Base-by-base conservation (phyloP, 148 eudicot genomes). In the Fagopyrum tataricum region DNA sequence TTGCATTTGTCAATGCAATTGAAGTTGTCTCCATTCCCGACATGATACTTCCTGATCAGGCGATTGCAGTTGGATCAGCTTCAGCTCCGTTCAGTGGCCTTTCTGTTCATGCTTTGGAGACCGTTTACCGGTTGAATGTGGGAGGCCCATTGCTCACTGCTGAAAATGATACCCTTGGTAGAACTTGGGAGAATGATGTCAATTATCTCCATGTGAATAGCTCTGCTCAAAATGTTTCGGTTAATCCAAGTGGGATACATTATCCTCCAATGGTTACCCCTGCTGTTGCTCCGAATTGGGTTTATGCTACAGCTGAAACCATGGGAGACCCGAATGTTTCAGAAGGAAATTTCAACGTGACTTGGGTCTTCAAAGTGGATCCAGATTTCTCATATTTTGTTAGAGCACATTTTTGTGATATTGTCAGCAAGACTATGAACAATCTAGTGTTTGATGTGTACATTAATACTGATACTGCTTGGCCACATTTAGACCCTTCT, bases 1-100 rank as follows among this genome's bases (percentile, higher is more conserved):
- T 86, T 26, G 99, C 94, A 51, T 96, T 96, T 82, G 83, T 96
- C 23, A 96, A 96, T 75, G 96, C 96, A 1, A 96, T 96, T 75
- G 96, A 96, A 82, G 89, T 96, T 75, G 96, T 90, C 6, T 96
- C 99, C 8, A 72, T 90, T 62, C 99, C 97, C 0, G 87, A 88
- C 68, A 75, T 61, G 31, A 66, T 96, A 75, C 23, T 96, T 43
- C 89, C 89, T 51, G 88, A 90, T 51, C 89, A 90, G 71, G 97
- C 90, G 20, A 51, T 74, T 61, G 74, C 86, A 68, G 68, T 91
- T 59, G 74, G 37, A 39, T 44, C 20, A 1, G 93, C 91, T 42
- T 62, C 82, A 10, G 80, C 79, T 67, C 79, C 90, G 67, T 61
- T 90, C 68, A 77, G 53, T 64, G 97, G 94, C 73, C 83, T 96